Evolutionary conservation across 352 stramenopile species (phyloP), one percentile per base, ranked within the genome.

Genomic region (Blastocystis hominis): DNA sequence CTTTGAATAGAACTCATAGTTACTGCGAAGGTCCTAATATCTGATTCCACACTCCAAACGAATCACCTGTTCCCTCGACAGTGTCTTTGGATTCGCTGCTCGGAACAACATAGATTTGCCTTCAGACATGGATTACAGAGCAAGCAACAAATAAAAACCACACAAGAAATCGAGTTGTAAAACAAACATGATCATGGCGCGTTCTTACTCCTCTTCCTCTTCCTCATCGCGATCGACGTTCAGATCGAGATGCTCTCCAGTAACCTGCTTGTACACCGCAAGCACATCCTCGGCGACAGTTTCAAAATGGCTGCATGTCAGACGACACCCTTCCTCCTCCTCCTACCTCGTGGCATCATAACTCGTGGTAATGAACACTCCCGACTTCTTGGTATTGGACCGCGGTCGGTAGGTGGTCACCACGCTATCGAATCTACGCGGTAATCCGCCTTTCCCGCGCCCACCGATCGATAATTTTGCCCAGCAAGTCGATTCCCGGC

Each of bases 361-460:
- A 89, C 94, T 98, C 47, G 92, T 93, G 86, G 94, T 98, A 90
- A 99, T 98, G 91, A 95, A 99, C 90, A 95, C 98, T 87, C 98
- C 97, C 91, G 98, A 96, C 56, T 90, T 89, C 56, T 89, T 91
- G 76, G 96, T 96, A 88, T 97, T 93, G 62, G 89, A 91, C 17
- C 96, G 90, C 3, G 96, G 96, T 90, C 97, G 95, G 88, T 95
- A 98, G 88, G 95, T 96, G 88, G 96, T 95, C 77, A 93, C 93
- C 87, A 98, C 94, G 76, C 92, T 94, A 84, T 98, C 96, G 89
- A 99, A 99, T 24, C 59, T 68, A 68, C 2, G 59, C 20, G 9
- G 15, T 38, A 68, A 24, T 68, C 59, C 34, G 24, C 30, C 5
- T 3, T 10, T n/a, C 15, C 59, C 34, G 20, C 20, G 20, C 20